phyloP scores from a whole-genome alignment of 306 rosid species.

The Oemleria cerasiformis region DNA sequence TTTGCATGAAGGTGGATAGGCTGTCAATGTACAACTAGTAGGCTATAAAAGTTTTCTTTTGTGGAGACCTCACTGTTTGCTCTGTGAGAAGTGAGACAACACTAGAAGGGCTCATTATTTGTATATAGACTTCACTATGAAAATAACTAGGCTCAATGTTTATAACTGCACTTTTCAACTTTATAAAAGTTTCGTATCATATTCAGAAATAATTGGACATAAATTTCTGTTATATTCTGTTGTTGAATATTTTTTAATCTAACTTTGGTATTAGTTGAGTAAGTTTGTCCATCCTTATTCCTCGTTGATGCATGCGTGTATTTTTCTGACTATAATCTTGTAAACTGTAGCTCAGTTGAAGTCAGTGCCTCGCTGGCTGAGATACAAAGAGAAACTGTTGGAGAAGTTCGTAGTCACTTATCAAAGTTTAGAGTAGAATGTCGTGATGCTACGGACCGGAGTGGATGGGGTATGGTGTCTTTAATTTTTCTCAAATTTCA shows the following conservation, averaged over 20 bases:
- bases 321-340: constrained; percentile 23
- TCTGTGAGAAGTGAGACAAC: too few species aligned
- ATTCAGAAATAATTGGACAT: background rate
- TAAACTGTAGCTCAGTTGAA: constrained; percentile 81
- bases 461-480: constrained; percentile 80
- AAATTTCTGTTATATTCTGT: background rate
- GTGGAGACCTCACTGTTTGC: too few species aligned
- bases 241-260: background rate
- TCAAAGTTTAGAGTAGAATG: constrained; percentile 82
- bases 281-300: background rate
- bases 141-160: too few species aligned
- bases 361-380: constrained; percentile 87
- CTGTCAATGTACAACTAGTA: too few species aligned
- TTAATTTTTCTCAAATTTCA: constrained; percentile 4
- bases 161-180: background rate
- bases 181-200: background rate
- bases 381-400: constrained; percentile 80
- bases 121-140: too few species aligned
- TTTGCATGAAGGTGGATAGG: too few species aligned
- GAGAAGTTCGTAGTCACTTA: constrained; percentile 71
- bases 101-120: too few species aligned
- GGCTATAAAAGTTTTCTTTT: too few species aligned
- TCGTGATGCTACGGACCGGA: constrained; percentile 79
- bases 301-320: background rate
- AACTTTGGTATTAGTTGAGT: background rate